Evolutionary conservation across 306 rosid genomes (phyloP).

Genomic region (Benincasa hispida): DNA sequence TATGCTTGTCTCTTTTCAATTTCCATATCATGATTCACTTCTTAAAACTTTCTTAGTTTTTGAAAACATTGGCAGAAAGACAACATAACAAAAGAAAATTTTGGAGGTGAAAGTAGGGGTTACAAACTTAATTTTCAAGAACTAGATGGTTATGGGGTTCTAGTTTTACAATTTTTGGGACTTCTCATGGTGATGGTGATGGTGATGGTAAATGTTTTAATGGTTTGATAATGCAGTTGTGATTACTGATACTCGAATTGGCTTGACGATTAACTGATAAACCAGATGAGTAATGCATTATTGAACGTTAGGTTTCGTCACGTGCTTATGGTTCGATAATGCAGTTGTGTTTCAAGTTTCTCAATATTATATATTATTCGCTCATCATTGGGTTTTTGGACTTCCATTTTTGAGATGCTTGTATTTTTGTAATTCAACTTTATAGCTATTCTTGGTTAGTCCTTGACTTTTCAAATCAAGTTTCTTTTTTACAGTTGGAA

Average conservation of each 20-base stretch:
- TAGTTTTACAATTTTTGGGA: neutral
- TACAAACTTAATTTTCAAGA: too few species aligned
- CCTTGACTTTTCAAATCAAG: neutral
- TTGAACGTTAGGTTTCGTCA: too few species aligned
- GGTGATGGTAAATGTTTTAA: neutral
- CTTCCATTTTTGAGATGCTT: neutral
- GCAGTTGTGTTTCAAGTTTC: neutral
- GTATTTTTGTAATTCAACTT: neutral
- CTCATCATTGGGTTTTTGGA: neutral
- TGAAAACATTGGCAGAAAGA: too few species aligned
- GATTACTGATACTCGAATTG: too few species aligned
- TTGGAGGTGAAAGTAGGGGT: too few species aligned
- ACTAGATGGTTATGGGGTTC: too few species aligned
- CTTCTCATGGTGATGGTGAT: neutral
- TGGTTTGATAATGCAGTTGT: neutral
- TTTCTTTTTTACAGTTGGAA: neutral
- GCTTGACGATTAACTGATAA: too few species aligned
- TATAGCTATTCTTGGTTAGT: neutral
- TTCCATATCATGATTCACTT: too few species aligned
- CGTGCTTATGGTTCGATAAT: neutral
- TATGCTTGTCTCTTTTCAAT: too few species aligned
- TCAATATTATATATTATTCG: neutral
- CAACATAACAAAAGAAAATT: too few species aligned
- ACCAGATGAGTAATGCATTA: too few species aligned
- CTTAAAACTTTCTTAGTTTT: too few species aligned